Evolutionary conservation across 306 rosid genomes (phyloP).

Genomic region (Medicago lupulina): DNA sequence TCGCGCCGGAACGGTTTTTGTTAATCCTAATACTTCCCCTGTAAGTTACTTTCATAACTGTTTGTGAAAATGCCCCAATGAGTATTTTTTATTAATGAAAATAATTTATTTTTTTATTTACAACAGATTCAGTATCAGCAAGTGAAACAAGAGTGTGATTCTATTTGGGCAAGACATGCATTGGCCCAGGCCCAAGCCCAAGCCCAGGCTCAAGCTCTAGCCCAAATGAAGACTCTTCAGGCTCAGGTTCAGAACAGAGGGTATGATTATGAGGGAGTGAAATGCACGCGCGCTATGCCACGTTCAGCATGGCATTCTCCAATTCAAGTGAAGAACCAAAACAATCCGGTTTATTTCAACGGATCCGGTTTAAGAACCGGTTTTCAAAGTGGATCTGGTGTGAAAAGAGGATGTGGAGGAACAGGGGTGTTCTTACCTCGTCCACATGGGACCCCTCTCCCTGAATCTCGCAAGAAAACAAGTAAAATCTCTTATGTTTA

Average conservation of each 20-base stretch:
- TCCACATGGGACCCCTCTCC: constrained; percentile 55
- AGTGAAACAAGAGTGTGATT: constrained; percentile 46
- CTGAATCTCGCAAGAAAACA: constrained; percentile 68
- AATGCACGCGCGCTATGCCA: constrained; percentile 45
- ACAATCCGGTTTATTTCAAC: constrained; percentile 13
- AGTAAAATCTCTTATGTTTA: constrained; percentile 41
- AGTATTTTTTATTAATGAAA: background rate
- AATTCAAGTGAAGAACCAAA: constrained; percentile 44
- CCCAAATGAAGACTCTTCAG: constrained; percentile 51
- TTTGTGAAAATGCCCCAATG: background rate
- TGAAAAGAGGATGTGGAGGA: constrained; percentile 55
- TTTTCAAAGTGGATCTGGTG: constrained; percentile 51
- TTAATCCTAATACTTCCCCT: constrained; percentile 41
- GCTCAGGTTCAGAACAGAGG: constrained; percentile 57
- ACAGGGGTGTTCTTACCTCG: constrained; percentile 98
- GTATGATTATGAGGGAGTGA: constrained; percentile 38
- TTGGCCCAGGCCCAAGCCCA: constrained; percentile 44
- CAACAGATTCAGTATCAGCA: constrained; percentile 40
- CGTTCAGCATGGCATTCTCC: constrained; percentile 56
- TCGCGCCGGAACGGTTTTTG: constrained; percentile 31
- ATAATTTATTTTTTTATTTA: background rate
- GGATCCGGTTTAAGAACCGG: constrained; percentile 48
- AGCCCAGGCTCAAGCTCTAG: constrained; percentile 43
- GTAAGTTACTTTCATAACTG: background rate
- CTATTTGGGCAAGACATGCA: constrained; percentile 55